Conservation (phyloP, 352 stramenopile species). For the Globisporangium yorkense region DNA sequence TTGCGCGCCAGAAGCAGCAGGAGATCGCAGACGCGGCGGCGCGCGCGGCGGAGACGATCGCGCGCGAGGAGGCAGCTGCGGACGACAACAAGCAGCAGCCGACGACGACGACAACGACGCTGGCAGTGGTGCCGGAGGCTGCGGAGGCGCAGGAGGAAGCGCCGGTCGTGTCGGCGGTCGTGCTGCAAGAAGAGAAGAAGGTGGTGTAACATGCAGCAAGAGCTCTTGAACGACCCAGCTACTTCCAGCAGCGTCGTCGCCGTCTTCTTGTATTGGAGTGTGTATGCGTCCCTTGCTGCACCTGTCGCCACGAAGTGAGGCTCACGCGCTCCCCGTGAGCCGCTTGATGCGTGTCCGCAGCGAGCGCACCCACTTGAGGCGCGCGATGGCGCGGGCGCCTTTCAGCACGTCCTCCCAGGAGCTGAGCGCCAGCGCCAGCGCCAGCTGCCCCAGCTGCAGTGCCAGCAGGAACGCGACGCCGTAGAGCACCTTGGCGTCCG, state of each 20-base stretch:
- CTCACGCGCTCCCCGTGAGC: background rate
- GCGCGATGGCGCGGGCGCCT: slow-evolving; percentile 22
- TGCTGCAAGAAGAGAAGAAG: slow-evolving; percentile 8
- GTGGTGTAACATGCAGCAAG: slow-evolving; percentile 1
- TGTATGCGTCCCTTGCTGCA: too few relatives aligned
- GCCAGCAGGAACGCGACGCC: slow-evolving; percentile 43
- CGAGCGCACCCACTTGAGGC: slow-evolving; percentile 3
- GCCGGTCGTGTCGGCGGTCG: slow-evolving; percentile 3
- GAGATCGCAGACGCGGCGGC: slow-evolving; percentile 9
- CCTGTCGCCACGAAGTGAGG: too few relatives aligned
- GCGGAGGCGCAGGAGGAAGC: background rate
- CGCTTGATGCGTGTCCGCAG: slow-evolving; percentile 3
- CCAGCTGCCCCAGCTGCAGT: slow-evolving; percentile 51
- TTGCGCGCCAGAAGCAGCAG: slow-evolving; percentile 24
- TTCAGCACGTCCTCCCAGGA: slow-evolving; percentile 46
- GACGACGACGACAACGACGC: background rate
- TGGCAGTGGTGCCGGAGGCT: slow-evolving; percentile 8
- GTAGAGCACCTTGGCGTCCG: slow-evolving; percentile 35
- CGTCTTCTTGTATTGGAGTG: background rate
- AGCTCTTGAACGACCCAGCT: background rate
- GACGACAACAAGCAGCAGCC: slow-evolving; percentile 6
- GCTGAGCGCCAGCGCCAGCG: slow-evolving; percentile 45
- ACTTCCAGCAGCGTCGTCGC: background rate
- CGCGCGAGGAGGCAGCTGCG: slow-evolving; percentile 2
- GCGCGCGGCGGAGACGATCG: slow-evolving; percentile 10